A percentile compares a stretch with the other conserved stretches of the same genome.
Evolutionary conservation across 1,284 basidiomycete species (phyloP).

Genomic region (Anthracocystis setariae): DNA sequence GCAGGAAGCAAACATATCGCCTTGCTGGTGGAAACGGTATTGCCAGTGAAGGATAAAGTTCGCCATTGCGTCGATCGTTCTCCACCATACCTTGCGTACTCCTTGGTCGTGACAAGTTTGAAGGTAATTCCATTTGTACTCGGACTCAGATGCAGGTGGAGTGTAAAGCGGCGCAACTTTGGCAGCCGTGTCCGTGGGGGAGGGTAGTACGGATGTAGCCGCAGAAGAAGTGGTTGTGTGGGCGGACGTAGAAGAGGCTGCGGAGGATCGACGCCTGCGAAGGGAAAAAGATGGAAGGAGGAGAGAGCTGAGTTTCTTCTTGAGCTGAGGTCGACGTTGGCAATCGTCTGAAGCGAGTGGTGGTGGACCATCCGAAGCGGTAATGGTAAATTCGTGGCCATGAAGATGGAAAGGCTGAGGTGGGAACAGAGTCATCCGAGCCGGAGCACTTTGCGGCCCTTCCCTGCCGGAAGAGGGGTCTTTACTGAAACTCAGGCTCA

Average conservation of each 20-base stretch:
- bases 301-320: not conserved
- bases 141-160: conserved; percentile 15
- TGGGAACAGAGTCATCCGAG: not conserved
- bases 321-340: not conserved
- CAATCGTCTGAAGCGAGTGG: not conserved
- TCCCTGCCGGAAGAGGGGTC: too few relatives aligned
- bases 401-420: too few relatives aligned
- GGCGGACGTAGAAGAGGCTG: not conserved
- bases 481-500: not conserved
- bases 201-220: not conserved
- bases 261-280: not conserved
- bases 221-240: not conserved
- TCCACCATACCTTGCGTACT: conserved; percentile 15
- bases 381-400: too few relatives aligned
- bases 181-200: not conserved
- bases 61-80: conserved; percentile 42
- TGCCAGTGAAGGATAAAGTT: conserved; percentile 49
- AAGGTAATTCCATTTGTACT: conserved; percentile 21
- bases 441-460: not conserved
- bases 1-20: conserved; percentile 39
- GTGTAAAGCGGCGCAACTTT: not conserved
- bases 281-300: not conserved
- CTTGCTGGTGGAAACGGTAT: conserved; percentile 34
- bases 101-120: too few relatives aligned
- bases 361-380: too few relatives aligned